Conservation (phyloP, 2,329 filamentous ascomycete genomes). For the Alternaria gaisen region DNA sequence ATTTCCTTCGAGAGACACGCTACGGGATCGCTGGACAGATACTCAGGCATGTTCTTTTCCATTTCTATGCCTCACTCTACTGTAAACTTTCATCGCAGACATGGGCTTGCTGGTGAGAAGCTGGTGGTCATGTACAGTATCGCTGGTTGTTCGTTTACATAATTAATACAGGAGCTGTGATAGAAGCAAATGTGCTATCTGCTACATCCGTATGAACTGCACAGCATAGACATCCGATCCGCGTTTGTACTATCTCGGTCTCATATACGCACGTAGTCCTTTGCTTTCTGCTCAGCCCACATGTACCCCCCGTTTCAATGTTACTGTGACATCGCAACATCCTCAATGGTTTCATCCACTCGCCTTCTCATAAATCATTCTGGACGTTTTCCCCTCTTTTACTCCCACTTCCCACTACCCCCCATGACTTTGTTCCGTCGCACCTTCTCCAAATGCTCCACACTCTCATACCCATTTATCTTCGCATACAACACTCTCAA, state of each 20-base stretch:
- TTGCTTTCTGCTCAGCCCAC: not conserved
- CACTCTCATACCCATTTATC: slow-evolving; percentile 64
- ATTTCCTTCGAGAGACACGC: slow-evolving; percentile 14
- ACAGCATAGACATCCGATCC: not conserved
- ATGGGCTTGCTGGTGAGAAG: slow-evolving; percentile 25
- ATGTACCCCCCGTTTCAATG: not conserved
- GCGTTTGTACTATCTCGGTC: not conserved
- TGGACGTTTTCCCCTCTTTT: not conserved
- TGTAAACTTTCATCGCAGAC: slow-evolving; percentile 25
- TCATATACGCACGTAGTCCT: not conserved
- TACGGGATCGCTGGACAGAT: slow-evolving; percentile 19
- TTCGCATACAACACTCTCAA: slow-evolving; percentile 75
- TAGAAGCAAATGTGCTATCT: slow-evolving; percentile 15
- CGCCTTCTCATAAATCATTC: not conserved
- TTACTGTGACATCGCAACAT: not conserved
- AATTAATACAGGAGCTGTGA: slow-evolving; percentile 24
- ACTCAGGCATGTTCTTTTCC: slow-evolving; percentile 19
- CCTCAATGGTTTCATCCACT: not conserved
- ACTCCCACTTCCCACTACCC: slow-evolving; percentile 31
- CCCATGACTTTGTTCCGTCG: slow-evolving; percentile 31
- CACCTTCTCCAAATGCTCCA: slow-evolving; percentile 30
- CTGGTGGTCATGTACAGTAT: slow-evolving; percentile 35
- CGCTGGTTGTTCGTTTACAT: slow-evolving; percentile 17
- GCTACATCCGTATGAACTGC: not conserved
- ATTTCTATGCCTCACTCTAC: slow-evolving; percentile 23